These are phyloP conservation scores for Cyclotella cryptica DNA, from an alignment of 108 stramenopile species.

Conservation along the genomic window DNA sequence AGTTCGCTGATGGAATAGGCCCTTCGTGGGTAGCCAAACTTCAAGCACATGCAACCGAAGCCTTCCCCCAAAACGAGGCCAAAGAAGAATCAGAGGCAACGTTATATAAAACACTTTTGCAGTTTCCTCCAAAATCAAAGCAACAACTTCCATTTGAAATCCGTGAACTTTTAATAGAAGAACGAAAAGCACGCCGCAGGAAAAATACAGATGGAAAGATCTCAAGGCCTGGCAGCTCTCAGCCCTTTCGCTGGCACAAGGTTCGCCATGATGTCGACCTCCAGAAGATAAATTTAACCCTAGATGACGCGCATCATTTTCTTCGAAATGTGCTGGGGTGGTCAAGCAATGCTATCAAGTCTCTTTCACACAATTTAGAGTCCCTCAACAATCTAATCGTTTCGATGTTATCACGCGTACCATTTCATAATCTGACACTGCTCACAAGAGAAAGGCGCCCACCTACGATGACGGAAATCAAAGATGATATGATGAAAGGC, in stretches of 20 bases:
- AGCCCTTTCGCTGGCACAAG: conserved; percentile 3
- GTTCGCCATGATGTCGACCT: not conserved
- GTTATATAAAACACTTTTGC: not conserved
- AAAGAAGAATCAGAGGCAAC: conserved; percentile 3
- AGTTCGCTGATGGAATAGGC: conserved; percentile 22
- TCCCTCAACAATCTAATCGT: conserved; percentile 13
- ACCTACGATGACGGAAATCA: conserved; percentile 14
- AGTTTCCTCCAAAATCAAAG: not conserved
- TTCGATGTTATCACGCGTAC: conserved; percentile 13
- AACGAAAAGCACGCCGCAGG: conserved; percentile 11
- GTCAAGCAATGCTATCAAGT: not conserved
- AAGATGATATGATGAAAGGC: conserved; percentile 17
- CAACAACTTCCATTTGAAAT: not conserved
- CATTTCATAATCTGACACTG: conserved; percentile 21
- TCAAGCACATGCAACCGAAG: not conserved
- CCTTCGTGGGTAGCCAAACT: not conserved
- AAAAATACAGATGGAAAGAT: not conserved
- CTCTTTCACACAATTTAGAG: not conserved
- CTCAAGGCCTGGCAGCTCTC: conserved; percentile 1
- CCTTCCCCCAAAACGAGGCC: not conserved
- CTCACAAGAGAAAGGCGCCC: conserved; percentile 18
- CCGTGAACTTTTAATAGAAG: not conserved
- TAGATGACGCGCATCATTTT: conserved; percentile 1
- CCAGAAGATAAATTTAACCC: conserved; percentile 1
- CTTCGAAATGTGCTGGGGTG: conserved; percentile 11